Evolutionary conservation across 2,329 filamentous ascomycete species (phyloP), one percentile per base, ranked within the genome.

Genomic region (Pyrenophora tritici-repentis): DNA sequence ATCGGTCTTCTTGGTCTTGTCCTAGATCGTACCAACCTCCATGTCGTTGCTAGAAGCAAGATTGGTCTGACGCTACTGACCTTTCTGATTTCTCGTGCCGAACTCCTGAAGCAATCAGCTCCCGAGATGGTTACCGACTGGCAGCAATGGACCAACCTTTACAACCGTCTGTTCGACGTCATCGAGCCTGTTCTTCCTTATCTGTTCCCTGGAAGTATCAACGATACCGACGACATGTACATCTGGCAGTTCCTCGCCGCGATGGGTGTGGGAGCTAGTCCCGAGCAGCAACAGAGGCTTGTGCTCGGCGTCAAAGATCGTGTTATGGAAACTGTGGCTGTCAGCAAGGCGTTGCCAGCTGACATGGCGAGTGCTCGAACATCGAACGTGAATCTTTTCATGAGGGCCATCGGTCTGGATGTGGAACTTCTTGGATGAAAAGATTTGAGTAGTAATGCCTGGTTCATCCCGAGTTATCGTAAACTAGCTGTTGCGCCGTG

Each of bases 241-340:
- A 91, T 97, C 33, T 99, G 94, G 94, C 93, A 97, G 75, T 95
- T 97, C 73, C 82, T 99, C 59, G 94, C 94, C 7, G 91, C 93
- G 10, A 91, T 97, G 75, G 94, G 94, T 56, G 94, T 96, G 59
- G 92, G 90, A 43, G 93, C 94, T 29, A 92, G 86, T 68, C 91
- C 92, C 12, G 91, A 97, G 62, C 94, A 99, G 76, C 94, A 99
- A 75, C 93, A 96, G 72, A 85, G 92, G 50, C 81, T 99, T 48
- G 94, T 99, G 8, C 84, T 97, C 66, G 92, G 91, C 34, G 94
- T 99, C 63, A 99, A 97, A 83, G 94, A 99, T 67, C 88, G 93
- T 46, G 94, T 99, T 52, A 95, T 97, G 84, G 92, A 96, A 71
- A 97, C 94, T 0, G 91, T 99, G 9, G 80, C 83, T 24, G 85